Conservation (phyloP, 1,284 basidiomycete genomes). For the Boletus mariae region DNA sequence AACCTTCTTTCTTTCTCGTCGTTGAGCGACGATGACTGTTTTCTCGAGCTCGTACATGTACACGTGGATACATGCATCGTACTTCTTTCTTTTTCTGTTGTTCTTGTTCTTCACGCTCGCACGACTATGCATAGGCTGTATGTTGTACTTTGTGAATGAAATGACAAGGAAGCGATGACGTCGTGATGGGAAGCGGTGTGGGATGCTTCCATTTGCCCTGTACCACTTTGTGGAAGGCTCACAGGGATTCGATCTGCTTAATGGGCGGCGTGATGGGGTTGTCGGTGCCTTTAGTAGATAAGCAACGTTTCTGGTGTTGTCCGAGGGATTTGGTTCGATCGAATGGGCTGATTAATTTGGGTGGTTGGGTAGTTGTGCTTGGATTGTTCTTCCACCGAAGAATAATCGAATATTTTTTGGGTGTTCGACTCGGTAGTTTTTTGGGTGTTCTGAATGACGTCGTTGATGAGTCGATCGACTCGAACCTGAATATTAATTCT, state of each 20-base stretch:
- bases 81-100: neutral
- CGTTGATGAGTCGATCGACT: neutral
- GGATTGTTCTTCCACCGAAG: neutral
- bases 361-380: neutral
- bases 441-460: neutral
- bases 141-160: neutral
- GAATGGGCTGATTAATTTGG: neutral
- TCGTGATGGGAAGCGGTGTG: neutral
- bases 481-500: neutral
- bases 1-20: neutral
- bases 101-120: neutral
- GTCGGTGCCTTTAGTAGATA: neutral
- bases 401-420: neutral
- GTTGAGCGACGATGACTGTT: constrained; percentile 1
- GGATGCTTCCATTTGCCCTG: neutral
- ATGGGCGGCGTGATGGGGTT: neutral
- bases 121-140: neutral
- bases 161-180: neutral
- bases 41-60: neutral
- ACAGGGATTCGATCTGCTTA: neutral
- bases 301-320: neutral
- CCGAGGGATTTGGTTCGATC: neutral
- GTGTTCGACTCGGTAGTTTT: neutral
- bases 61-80: neutral
- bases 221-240: neutral